phyloP scores from a whole-genome alignment of 2,329 filamentous ascomycete species.

The Bipolaris oryzae region DNA sequence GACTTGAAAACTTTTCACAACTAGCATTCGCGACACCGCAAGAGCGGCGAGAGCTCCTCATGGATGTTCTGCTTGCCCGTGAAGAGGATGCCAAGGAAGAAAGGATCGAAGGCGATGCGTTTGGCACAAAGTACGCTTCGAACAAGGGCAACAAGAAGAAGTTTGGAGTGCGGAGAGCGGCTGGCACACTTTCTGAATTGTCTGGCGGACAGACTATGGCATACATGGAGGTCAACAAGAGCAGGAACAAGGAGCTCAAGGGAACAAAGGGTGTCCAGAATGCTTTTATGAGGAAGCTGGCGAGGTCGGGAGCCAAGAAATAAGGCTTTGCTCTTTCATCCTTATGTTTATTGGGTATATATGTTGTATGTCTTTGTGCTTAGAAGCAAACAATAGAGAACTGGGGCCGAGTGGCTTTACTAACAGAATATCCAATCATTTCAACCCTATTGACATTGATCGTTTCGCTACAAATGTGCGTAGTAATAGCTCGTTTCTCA shows the following conservation, averaged over 20 bases:
- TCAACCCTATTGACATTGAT: too few species aligned
- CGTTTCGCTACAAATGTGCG: too few species aligned
- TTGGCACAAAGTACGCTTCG: conserved; percentile 56
- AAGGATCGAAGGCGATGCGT: conserved; percentile 71
- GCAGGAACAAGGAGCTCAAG: conserved; percentile 55
- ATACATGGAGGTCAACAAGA: conserved; percentile 62
- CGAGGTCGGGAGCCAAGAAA: conserved; percentile 22
- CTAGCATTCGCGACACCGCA: conserved; percentile 79
- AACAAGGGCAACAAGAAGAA: conserved; percentile 55
- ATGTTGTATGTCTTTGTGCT: neutral
- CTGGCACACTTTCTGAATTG: conserved; percentile 82
- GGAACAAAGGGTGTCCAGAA: conserved; percentile 48
- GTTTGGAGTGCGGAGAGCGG: conserved; percentile 76
- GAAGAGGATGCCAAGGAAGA: conserved; percentile 74
- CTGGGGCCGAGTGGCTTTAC: neutral
- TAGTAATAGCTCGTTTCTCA: too few species aligned
- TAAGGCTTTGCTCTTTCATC: neutral
- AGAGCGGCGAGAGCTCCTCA: conserved; percentile 83
- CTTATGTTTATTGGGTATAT: neutral
- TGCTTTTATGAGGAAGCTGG: conserved; percentile 54
- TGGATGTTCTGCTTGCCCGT: conserved; percentile 87
- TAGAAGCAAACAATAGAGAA: neutral
- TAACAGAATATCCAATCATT: too few species aligned
- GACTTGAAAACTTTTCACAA: conserved; percentile 81
- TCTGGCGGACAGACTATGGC: conserved; percentile 96